These are phyloP conservation scores for Rutstroemia sydowiana DNA, from an alignment of 2,329 filamentous ascomycete genomes.

Conservation along the genomic window DNA sequence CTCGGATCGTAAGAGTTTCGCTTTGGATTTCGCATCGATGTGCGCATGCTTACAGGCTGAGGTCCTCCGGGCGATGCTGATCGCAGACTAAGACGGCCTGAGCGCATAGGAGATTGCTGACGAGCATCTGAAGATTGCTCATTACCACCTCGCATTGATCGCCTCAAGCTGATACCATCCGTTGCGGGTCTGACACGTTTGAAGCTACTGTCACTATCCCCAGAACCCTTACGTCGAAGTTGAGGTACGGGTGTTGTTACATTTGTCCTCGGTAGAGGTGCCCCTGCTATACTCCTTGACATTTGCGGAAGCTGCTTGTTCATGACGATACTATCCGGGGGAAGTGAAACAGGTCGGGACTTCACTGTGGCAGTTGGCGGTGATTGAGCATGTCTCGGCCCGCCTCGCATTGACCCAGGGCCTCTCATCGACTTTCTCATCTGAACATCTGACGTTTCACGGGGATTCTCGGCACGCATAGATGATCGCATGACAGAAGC, in stretches of 20 bases:
- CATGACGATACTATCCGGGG: slow-evolving; percentile 13
- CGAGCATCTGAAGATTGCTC: slow-evolving; percentile 26
- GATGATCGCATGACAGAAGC: slow-evolving; percentile 38
- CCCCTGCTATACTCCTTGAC: slow-evolving; percentile 17
- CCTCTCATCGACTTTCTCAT: slow-evolving; percentile 29
- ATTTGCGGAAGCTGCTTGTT: slow-evolving; percentile 20
- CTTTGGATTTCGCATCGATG: slow-evolving; percentile 31
- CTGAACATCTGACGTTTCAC: slow-evolving; percentile 19
- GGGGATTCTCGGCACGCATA: slow-evolving; percentile 34
- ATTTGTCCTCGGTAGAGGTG: slow-evolving; percentile 14
- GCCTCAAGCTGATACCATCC: slow-evolving; percentile 56
- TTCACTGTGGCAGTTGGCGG: slow-evolving; percentile 28
- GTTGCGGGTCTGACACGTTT: slow-evolving; percentile 49
- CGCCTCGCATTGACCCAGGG: slow-evolving; percentile 18
- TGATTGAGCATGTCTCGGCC: slow-evolving; percentile 19
- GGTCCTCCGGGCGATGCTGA: slow-evolving; percentile 58
- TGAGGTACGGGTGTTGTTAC: slow-evolving; percentile 20
- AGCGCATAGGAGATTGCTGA: slow-evolving; percentile 33
- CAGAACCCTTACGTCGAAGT: slow-evolving; percentile 49
- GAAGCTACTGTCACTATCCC: slow-evolving; percentile 77
- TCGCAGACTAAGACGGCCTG: slow-evolving; percentile 62
- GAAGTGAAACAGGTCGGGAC: slow-evolving; percentile 27
- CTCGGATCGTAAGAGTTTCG: slow-evolving; percentile 21
- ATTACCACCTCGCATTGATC: slow-evolving; percentile 57
- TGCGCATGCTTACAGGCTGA: slow-evolving; percentile 34